These are phyloP conservation scores for Backusella liffmaniae DNA, from an alignment of 192 early-diverging fungal species.

Conservation along the genomic window DNA sequence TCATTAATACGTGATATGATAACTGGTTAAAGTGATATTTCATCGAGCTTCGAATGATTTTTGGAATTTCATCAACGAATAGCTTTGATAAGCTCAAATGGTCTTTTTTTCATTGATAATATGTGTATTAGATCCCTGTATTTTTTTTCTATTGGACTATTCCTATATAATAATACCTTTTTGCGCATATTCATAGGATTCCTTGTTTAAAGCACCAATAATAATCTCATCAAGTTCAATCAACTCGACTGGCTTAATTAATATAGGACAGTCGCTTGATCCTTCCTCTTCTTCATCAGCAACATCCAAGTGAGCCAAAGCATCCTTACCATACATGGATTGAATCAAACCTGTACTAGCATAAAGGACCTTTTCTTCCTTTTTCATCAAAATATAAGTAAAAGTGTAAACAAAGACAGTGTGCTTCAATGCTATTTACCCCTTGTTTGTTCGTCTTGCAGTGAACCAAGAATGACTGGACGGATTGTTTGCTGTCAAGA, in stretches of 20 bases:
- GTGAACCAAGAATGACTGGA: not conserved
- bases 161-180: conserved; percentile 27
- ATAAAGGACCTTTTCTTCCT: conserved; percentile 12
- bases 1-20: conserved; percentile 52
- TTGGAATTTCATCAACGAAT: conserved; percentile 22
- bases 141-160: conserved; percentile 27
- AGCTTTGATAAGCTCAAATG: not conserved
- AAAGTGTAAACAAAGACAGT: not conserved
- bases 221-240: conserved; percentile 64
- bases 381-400: not conserved
- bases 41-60: conserved; percentile 41
- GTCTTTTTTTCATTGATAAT: conserved; percentile 25
- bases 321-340: conserved; percentile 27
- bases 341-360: conserved; percentile 11
- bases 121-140: conserved; percentile 26
- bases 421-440: not conserved
- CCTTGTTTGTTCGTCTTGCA: conserved; percentile 3
- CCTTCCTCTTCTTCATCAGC: conserved; percentile 24
- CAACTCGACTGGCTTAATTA: conserved; percentile 39
- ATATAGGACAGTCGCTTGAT: not conserved
- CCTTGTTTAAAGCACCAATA: conserved; percentile 53
- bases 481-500: not conserved
- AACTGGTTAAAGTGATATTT: conserved; percentile 28
- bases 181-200: conserved; percentile 48
- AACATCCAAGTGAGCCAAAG: conserved; percentile 15